Base-by-base conservation (phyloP, 805 yeast species). In the Scheffersomyces coipomensis region DNA sequence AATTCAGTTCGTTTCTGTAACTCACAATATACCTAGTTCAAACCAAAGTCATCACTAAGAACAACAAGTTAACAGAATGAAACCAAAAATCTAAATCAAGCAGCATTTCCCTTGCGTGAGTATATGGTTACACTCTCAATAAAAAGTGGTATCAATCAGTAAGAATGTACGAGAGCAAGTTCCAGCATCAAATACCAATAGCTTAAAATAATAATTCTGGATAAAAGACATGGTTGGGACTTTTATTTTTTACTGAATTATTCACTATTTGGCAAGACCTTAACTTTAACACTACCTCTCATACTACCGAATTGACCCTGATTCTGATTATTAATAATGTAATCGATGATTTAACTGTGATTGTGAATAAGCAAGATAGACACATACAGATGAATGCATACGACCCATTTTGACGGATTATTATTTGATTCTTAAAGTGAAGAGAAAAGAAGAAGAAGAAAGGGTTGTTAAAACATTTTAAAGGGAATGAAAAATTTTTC, bases 381-480 rank as follows among this genome's bases (percentile, higher is more conserved):
- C 73, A 85, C 95, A 80, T 85, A 86, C 95, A 74, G 86, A 78
- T 78, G 96, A 86, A 88, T 91, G 98, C 90, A 91, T 83, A 81
- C 99, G 96, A 90, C 96, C 99, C 99, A 91, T 91, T 73, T 79
- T 86, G 82, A 75, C 65, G 70, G 72, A 62, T 71, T 67, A 61
- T 57, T 65, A 52, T 47, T 47, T 44, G 53, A 46, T 40, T 45
- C 42, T 44, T 43, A 41, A 36, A 26, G 33, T 34, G 33, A 21
- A 42, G 38, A 35, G 35, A 35, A 41, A 35, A 37, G 21, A 29
- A 31, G 27, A 32, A 37, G 33, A 29, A 30, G 38, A 25, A 34
- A 55, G 46, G 33, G 50, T 47, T 22, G 23, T 23, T 21, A 33
- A 24, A 42, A 35, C 37, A 44, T 39, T 32, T 37, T 30, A 35